Conservation (phyloP, 108 stramenopile genomes). For the Mediolabrus comicus region DNA sequence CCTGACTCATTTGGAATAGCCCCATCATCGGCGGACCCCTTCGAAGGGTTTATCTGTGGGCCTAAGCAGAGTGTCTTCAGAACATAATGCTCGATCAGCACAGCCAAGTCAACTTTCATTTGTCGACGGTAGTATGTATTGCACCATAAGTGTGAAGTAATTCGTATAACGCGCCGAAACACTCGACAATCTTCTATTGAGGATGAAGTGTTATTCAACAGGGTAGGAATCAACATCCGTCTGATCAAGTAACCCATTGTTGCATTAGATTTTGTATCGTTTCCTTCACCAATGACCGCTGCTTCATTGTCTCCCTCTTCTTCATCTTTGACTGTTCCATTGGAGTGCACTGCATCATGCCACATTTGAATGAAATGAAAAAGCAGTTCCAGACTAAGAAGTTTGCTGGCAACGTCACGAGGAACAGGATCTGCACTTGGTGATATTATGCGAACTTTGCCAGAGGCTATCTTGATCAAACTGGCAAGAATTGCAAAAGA, state of each 20-base stretch:
- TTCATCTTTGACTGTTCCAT: background rate
- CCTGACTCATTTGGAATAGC: constrained; percentile 1
- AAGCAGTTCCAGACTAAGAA: constrained; percentile 76
- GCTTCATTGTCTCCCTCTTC: background rate
- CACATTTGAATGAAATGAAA: constrained; percentile 63
- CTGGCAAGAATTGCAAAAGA: constrained; percentile 72
- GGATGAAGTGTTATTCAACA: constrained; percentile 72
- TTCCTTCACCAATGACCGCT: background rate
- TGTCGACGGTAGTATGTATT: constrained; percentile 58
- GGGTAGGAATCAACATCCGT: constrained; percentile 81
- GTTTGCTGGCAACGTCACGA: constrained; percentile 79
- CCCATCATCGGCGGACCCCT: constrained; percentile 11
- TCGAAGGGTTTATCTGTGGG: constrained; percentile 60
- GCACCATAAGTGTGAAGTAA: constrained; percentile 74
- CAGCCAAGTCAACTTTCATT: constrained; percentile 82
- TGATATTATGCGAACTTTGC: constrained; percentile 57
- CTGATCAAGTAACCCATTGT: constrained; percentile 80
- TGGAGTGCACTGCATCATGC: constrained; percentile 19
- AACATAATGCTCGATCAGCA: constrained; percentile 85
- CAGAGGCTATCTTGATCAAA: constrained; percentile 69
- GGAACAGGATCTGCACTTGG: constrained; percentile 52
- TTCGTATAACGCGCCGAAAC: constrained; percentile 63
- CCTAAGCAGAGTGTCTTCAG: constrained; percentile 67
- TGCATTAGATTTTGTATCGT: constrained; percentile 22
- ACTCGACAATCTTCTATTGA: constrained; percentile 72